phyloP scores from a whole-genome alignment of 805 yeast genomes.

The Yarrowia osloensis region DNA sequence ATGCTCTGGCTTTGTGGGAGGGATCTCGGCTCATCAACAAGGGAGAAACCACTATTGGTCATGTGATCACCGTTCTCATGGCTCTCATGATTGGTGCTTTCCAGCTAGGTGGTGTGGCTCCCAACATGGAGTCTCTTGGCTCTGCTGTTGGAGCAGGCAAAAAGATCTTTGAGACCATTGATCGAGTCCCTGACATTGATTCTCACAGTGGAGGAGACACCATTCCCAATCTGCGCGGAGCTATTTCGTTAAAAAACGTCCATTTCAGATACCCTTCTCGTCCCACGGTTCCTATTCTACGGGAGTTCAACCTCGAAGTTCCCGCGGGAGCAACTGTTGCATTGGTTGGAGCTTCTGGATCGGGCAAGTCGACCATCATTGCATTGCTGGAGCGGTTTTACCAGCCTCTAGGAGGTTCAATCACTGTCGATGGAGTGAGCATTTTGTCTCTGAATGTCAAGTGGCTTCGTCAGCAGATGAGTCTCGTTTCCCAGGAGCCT shows the following conservation, averaged over 20 bases:
- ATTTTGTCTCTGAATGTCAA: slow-evolving; percentile 70
- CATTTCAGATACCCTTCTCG: slow-evolving; percentile 78
- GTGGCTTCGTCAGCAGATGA: slow-evolving; percentile 72
- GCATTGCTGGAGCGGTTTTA: slow-evolving; percentile 86
- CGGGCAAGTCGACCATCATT: slow-evolving; percentile 89
- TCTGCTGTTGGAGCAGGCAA: slow-evolving; percentile 47
- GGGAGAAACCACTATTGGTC: slow-evolving; percentile 43
- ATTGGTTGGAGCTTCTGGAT: slow-evolving; percentile 92
- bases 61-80: slow-evolving; percentile 45
- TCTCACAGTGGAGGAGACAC: slow-evolving; percentile 38
- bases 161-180: slow-evolving; percentile 48
- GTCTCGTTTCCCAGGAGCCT: slow-evolving; percentile 95
- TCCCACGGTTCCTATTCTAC: slow-evolving; percentile 79
- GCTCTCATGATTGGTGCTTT: slow-evolving; percentile 49
- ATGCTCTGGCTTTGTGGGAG: slow-evolving; percentile 49
- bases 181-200: slow-evolving; percentile 47
- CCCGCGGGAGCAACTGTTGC: slow-evolving; percentile 92
- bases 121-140: slow-evolving; percentile 45
- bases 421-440: slow-evolving; percentile 82
- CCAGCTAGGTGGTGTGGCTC: slow-evolving; percentile 47
- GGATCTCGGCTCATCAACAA: slow-evolving; percentile 45
- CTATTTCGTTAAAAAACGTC: slow-evolving; percentile 78
- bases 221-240: slow-evolving; percentile 50
- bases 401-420: slow-evolving; percentile 72
- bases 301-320: slow-evolving; percentile 71